Percentiles rank a stretch among this genome's conserved stretches.
These are phyloP conservation scores for Clarireedia sp. DNA, from an alignment of 2,329 filamentous ascomycete species.

Conservation along the genomic window DNA sequence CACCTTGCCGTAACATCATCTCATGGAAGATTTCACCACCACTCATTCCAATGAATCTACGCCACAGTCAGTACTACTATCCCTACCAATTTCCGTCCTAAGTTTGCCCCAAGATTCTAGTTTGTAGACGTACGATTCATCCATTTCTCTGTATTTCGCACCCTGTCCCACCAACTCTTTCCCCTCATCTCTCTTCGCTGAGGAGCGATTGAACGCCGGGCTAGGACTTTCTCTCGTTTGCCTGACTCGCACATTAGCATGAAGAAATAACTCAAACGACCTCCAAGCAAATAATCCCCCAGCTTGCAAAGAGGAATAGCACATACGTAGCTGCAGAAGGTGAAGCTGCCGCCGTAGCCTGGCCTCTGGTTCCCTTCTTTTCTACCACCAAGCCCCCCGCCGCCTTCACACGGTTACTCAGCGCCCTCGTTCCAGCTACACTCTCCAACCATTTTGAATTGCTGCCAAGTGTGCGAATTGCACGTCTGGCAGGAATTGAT, in stretches of 20 bases:
- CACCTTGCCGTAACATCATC: conserved; percentile 91
- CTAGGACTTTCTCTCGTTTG: conserved; percentile 53
- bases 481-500: conserved; percentile 40
- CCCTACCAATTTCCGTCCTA: background rate
- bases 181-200: conserved; percentile 31
- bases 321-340: conserved; percentile 27
- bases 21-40: conserved; percentile 98
- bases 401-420: conserved; percentile 32
- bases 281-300: background rate
- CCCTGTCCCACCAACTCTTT: conserved; percentile 51
- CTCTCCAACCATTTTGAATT: conserved; percentile 17
- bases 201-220: conserved; percentile 48
- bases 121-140: conserved; percentile 62
- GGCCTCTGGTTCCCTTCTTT: conserved; percentile 32
- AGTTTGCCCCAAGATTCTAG: conserved; percentile 8
- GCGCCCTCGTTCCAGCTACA: background rate
- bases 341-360: conserved; percentile 38
- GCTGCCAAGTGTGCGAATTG: conserved; percentile 36
- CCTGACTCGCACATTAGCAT: conserved; percentile 33
- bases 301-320: background rate
- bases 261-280: conserved; percentile 12
- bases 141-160: conserved; percentile 54
- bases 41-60: conserved; percentile 83
- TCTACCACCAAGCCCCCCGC: conserved; percentile 26
- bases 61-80: background rate